These are phyloP conservation scores for Sclerotinia nivalis DNA, from an alignment of 2,329 filamentous ascomycete species.

Conservation along the genomic window DNA sequence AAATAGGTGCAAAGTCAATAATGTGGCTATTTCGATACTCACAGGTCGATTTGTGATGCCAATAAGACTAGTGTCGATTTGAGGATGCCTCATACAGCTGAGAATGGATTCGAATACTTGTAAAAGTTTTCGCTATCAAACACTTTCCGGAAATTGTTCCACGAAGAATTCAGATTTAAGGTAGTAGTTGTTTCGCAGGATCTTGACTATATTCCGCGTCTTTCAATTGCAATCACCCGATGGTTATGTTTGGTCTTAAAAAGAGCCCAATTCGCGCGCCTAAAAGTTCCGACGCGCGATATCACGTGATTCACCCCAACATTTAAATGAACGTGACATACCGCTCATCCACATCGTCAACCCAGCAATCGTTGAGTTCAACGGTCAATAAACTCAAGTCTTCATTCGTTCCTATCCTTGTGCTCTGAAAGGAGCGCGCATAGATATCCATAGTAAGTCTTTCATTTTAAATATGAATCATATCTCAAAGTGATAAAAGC, in stretches of 20 bases:
- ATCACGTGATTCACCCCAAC: not conserved
- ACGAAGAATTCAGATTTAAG: not conserved
- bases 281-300: too few relatives aligned
- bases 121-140: not conserved
- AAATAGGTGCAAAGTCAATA: not conserved
- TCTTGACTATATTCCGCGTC: not conserved
- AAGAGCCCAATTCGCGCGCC: not conserved
- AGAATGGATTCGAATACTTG: not conserved
- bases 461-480: not conserved
- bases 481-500: not conserved
- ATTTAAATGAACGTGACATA: too few relatives aligned
- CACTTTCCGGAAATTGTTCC: not conserved
- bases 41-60: not conserved
- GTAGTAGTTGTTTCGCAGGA: not conserved
- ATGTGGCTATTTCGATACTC: not conserved
- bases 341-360: not conserved
- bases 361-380: not conserved
- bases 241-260: not conserved
- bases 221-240: not conserved
- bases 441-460: not conserved
- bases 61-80: not conserved
- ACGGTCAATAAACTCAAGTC: not conserved
- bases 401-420: not conserved
- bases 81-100: not conserved
- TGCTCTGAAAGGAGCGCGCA: fast-evolving